Percentiles rank a stretch among this genome's conserved stretches.
These are phyloP conservation scores for Elsinoe australis DNA, from an alignment of 2,329 filamentous ascomycete species.

Conservation along the genomic window DNA sequence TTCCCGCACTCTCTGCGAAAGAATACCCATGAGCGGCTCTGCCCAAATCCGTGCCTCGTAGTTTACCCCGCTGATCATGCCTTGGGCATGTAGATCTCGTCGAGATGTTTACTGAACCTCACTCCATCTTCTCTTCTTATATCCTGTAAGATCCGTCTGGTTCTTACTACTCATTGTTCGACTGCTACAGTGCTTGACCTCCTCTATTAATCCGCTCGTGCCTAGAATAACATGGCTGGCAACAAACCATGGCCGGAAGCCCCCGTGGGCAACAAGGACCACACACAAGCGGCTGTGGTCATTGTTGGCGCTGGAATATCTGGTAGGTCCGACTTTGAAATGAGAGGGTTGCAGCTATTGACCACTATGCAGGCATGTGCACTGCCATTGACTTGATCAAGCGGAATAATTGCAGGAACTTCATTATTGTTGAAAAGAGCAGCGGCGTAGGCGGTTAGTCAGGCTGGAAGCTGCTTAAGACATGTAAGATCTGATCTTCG, in stretches of 20 bases:
- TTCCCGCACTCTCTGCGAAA: no score
- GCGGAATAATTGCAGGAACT: constrained; percentile 45
- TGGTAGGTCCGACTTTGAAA: constrained; percentile 33
- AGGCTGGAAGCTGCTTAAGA: constrained; percentile 61
- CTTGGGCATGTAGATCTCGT: no score
- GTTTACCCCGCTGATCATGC: no score
- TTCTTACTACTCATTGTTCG: no score
- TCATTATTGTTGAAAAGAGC: constrained; percentile 51
- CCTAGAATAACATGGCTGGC: constrained; percentile 35
- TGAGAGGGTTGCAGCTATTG: neutral
- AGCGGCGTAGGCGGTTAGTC: constrained; percentile 51
- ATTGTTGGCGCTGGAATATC: constrained; percentile 52
- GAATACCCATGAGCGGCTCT: no score
- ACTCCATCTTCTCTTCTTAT: no score
- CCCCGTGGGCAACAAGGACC: constrained; percentile 43
- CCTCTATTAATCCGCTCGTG: no score
- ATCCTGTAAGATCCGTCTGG: no score
- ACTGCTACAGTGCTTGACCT: no score
- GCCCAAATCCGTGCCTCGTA: no score
- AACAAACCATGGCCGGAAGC: constrained; percentile 40
- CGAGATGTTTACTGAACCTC: no score
- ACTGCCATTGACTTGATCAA: constrained; percentile 52
- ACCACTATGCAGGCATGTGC: constrained; percentile 38
- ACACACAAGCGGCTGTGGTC: constrained; percentile 47
- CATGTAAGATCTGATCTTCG: constrained; percentile 38